Conservation (phyloP, 306 rosid genomes). For the Cucumis melo region DNA sequence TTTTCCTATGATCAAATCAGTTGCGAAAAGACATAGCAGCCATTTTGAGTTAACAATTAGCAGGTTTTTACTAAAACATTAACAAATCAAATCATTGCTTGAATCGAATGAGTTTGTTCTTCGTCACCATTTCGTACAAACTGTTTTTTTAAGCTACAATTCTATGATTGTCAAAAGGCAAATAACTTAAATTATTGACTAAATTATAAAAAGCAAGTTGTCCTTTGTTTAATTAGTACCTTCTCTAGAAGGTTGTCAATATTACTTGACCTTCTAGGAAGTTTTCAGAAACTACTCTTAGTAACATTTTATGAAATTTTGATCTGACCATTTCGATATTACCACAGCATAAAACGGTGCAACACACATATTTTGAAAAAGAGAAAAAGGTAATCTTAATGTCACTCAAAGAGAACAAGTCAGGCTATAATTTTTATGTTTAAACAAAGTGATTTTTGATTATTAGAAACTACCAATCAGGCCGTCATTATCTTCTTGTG, state of each 20-base stretch:
- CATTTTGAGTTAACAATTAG: neutral
- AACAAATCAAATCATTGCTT: neutral
- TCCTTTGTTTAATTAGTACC: too few species aligned
- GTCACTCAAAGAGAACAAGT: neutral
- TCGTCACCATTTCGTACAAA: neutral
- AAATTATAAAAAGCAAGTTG: too few species aligned
- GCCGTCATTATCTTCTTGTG: too few species aligned
- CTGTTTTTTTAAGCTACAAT: too few species aligned
- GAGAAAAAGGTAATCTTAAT: neutral
- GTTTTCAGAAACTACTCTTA: neutral
- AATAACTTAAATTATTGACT: too few species aligned
- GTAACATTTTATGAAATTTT: too few species aligned
- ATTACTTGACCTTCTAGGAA: too few species aligned
- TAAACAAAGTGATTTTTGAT: neutral
- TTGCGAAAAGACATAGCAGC: neutral
- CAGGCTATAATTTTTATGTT: neutral
- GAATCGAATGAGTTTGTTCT: neutral
- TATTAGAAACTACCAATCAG: neutral
- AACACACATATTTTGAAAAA: too few species aligned
- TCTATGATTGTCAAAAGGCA: too few species aligned
- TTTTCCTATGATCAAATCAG: neutral
- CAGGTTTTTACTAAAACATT: neutral
- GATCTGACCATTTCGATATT: too few species aligned
- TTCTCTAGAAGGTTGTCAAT: neutral
- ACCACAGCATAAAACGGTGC: too few species aligned